Evolutionary conservation across 768 basidiomycete species (phyloP).

Genomic region (Auriscalpium microsporum): DNA sequence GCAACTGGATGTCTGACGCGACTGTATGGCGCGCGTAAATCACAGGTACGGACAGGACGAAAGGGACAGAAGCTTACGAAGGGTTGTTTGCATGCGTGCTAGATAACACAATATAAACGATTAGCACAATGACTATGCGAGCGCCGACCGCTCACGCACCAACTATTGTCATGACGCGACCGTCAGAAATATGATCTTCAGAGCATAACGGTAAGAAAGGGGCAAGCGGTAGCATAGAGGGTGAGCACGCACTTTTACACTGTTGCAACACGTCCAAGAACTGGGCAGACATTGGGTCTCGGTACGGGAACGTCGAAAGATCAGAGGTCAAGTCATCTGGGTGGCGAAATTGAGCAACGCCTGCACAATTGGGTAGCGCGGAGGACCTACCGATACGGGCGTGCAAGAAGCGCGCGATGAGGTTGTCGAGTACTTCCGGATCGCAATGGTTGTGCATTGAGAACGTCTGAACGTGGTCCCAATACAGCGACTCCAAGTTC

Average conservation of each 20-base stretch:
- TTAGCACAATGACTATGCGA: too few relatives aligned
- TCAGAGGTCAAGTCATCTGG: not conserved
- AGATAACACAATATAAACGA: too few relatives aligned
- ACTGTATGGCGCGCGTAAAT: not conserved
- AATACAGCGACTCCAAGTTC: not conserved
- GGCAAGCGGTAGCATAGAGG: too few relatives aligned
- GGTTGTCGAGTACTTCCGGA: not conserved
- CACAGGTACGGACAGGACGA: not conserved
- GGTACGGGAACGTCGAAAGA: not conserved
- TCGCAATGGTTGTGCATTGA: not conserved
- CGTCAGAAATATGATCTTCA: too few relatives aligned
- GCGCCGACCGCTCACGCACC: too few relatives aligned
- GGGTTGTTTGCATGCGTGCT: not conserved
- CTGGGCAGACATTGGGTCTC: not conserved
- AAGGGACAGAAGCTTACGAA: not conserved
- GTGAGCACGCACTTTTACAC: not conserved
- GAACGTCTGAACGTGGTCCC: slow-evolving; percentile 1
- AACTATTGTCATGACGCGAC: too few relatives aligned
- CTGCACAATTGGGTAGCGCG: not conserved
- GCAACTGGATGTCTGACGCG: not conserved
- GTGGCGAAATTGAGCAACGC: not conserved
- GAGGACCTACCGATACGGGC: not conserved
- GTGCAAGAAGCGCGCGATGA: not conserved
- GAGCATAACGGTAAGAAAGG: too few relatives aligned
- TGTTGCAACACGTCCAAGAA: not conserved